phyloP scores from a whole-genome alignment of 371 early-diverging fungal genomes.

The Dichotomocladium elegans region DNA sequence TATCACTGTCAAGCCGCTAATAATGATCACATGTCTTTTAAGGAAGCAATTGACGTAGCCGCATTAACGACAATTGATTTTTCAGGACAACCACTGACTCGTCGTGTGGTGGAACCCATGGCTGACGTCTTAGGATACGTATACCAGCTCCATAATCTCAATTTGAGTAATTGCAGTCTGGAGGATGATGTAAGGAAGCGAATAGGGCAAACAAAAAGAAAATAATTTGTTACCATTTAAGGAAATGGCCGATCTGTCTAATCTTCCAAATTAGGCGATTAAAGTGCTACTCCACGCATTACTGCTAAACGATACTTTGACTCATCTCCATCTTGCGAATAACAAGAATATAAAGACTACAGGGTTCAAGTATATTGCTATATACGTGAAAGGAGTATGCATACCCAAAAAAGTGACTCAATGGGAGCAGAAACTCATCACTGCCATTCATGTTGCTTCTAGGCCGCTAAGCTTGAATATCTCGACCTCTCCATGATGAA shows the following conservation, averaged over 20 bases:
- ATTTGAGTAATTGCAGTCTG: conserved; percentile 55
- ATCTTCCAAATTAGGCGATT: no score
- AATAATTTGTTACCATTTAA: no score
- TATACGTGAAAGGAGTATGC: conserved; percentile 62
- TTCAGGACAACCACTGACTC: conserved; percentile 31
- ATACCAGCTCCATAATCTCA: conserved; percentile 51
- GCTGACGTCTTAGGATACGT: conserved; percentile 59
- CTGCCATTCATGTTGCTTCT: not conserved
- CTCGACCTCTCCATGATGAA: conserved; percentile 31
- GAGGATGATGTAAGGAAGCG: conserved; percentile 59
- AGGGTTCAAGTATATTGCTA: conserved; percentile 65
- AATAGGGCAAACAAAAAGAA: no score
- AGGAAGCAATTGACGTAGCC: conserved; percentile 16
- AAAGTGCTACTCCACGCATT: conserved; percentile 60
- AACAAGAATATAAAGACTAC: conserved; percentile 50
- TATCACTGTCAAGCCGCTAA: no score
- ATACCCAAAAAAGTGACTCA: no score
- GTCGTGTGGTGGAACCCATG: conserved; percentile 49
- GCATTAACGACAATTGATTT: conserved; percentile 45
- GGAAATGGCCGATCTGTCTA: no score
- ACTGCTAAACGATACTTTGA: conserved; percentile 47
- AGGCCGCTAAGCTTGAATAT: conserved; percentile 23
- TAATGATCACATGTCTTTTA: conserved; percentile 2
- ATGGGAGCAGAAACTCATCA: not conserved
- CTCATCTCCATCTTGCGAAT: conserved; percentile 48